phyloP scores from a whole-genome alignment of 2,329 filamentous ascomycete genomes.

The Aureobasidium musti region DNA sequence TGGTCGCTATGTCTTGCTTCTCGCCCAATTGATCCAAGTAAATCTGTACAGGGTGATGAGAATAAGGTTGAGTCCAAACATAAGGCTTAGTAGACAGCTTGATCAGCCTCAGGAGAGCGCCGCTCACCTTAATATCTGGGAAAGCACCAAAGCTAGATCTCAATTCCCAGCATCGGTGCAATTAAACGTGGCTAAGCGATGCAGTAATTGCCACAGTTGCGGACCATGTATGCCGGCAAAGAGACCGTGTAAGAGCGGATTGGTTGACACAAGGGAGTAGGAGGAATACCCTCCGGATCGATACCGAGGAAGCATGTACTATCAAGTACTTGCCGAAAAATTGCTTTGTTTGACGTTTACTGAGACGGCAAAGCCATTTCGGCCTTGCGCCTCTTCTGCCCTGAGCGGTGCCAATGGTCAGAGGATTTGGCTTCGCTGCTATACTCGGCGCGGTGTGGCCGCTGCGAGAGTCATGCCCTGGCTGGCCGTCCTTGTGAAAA shows the following conservation, averaged over 20 bases:
- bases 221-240: not conserved
- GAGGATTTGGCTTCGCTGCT: constrained; percentile 16
- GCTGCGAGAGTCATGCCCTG: constrained; percentile 18
- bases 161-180: not conserved
- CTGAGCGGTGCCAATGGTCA: not conserved
- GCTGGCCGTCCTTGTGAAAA: constrained; percentile 2
- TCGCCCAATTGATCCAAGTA: not conserved
- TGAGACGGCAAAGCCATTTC: not conserved
- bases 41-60: not conserved
- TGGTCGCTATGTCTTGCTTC: not conserved
- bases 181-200: constrained; percentile 1
- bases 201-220: constrained; percentile 9
- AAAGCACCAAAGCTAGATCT: not conserved
- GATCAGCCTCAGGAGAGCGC: not conserved
- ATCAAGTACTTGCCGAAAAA: constrained; percentile 9
- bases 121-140: constrained; percentile 6
- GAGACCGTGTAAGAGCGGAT: not conserved
- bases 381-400: constrained; percentile 1
- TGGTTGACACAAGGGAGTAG: constrained; percentile 12
- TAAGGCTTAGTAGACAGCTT: constrained; percentile 14
- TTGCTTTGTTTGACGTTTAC: not conserved
- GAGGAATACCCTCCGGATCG: not conserved
- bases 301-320: constrained; percentile 16
- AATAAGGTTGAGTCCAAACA: constrained; percentile 17
- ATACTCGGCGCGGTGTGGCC: constrained; percentile 14